Conservation (phyloP, 306 rosid genomes). For the Cucurbita maxima region DNA sequence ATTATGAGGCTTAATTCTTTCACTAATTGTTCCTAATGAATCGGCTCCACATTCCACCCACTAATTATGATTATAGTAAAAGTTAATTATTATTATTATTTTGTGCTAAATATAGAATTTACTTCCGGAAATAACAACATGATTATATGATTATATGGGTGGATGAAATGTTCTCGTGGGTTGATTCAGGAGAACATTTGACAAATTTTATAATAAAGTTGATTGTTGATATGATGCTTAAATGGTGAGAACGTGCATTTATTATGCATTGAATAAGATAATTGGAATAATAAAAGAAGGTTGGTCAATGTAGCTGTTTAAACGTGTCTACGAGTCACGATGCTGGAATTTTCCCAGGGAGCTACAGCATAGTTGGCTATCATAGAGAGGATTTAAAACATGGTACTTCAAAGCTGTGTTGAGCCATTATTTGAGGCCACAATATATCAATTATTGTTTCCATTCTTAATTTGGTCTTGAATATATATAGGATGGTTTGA, state of each 20-base stretch:
- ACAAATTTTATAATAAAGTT: background rate
- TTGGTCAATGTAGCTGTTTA: background rate
- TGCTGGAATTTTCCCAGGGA: background rate
- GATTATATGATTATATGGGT: background rate
- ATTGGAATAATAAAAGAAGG: background rate
- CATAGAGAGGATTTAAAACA: background rate
- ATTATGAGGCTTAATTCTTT: background rate
- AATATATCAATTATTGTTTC: too few species aligned
- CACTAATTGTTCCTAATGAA: background rate
- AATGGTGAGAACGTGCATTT: background rate
- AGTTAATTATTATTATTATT: background rate
- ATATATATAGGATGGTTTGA: too few species aligned
- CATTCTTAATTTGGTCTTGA: too few species aligned
- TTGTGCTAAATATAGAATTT: background rate
- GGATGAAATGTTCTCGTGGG: background rate
- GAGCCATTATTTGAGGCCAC: background rate
- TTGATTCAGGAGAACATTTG: background rate
- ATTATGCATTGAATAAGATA: background rate
- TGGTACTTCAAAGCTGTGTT: background rate
- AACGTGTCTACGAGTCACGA: background rate
- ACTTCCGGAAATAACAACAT: background rate
- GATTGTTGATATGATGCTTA: background rate
- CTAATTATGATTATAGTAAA: background rate
- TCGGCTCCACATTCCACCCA: background rate
- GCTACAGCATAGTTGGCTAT: background rate